A percentile compares a stretch with the other conserved stretches of the same genome.
phyloP scores from a whole-genome alignment of 1,139 yeast genomes.

The Saccharomyces hybrid region DNA sequence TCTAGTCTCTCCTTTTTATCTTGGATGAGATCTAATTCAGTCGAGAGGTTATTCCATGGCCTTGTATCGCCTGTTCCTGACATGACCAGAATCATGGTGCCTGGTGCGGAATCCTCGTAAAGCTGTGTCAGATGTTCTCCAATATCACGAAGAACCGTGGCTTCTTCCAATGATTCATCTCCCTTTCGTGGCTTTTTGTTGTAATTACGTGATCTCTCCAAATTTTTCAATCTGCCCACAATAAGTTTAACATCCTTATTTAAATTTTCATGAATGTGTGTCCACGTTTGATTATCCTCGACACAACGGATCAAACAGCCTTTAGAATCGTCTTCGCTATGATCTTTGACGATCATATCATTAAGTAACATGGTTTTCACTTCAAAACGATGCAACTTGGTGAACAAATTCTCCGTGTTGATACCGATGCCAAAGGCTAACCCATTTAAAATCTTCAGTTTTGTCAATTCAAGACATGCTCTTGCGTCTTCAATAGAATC shows the following conservation, averaged over 20 bases:
- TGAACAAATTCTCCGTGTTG: slow-evolving; percentile 38
- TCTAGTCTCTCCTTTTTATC: slow-evolving; percentile 33
- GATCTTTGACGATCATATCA: slow-evolving; percentile 22
- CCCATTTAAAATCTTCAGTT: slow-evolving; percentile 63
- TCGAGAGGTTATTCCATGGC: slow-evolving; percentile 36
- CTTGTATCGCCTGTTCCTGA: slow-evolving; percentile 59
- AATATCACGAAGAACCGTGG: slow-evolving; percentile 29
- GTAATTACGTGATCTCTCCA: slow-evolving; percentile 35
- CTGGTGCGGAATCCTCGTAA: slow-evolving; percentile 47
- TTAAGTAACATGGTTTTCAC: slow-evolving; percentile 38
- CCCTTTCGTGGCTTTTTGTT: neutral
- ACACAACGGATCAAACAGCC: slow-evolving; percentile 39
- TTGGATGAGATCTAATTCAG: slow-evolving; percentile 37
- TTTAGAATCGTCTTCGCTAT: slow-evolving; percentile 9
- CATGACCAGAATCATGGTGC: slow-evolving; percentile 53
- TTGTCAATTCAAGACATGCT: slow-evolving; percentile 71
- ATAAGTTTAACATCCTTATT: slow-evolving; percentile 39
- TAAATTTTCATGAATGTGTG: slow-evolving; percentile 35
- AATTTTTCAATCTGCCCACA: slow-evolving; percentile 50
- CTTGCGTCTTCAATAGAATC: slow-evolving; percentile 80
- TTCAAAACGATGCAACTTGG: slow-evolving; percentile 30
- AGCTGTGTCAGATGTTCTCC: slow-evolving; percentile 43
- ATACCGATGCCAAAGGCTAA: slow-evolving; percentile 50
- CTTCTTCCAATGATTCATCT: slow-evolving; percentile 8
- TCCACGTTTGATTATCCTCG: slow-evolving; percentile 54